Conservation (phyloP, 768 basidiomycete genomes). For the Dendrothele bispora region DNA sequence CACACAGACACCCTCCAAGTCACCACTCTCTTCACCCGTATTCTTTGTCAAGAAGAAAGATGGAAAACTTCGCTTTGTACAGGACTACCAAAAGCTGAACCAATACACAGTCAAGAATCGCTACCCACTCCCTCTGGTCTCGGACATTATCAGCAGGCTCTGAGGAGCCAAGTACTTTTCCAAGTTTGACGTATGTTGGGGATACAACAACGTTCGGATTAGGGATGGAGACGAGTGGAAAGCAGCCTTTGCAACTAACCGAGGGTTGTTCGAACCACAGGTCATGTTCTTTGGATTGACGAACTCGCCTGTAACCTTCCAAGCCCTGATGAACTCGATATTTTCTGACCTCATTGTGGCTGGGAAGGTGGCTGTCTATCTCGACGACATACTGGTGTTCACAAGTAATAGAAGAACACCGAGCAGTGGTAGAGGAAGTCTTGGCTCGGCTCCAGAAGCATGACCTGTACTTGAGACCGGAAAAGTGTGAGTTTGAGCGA, state of each 20-base stretch:
- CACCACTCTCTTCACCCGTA: background rate
- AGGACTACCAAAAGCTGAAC: background rate
- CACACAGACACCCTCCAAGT: conserved; percentile 1
- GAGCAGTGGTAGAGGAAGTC: no score
- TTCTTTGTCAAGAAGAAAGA: conserved; percentile 1
- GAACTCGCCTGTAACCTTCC: no score
- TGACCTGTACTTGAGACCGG: no score
- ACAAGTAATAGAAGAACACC: no score
- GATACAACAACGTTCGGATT: conserved; percentile 33
- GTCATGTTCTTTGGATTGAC: no score
- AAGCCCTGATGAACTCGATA: conserved; percentile 20
- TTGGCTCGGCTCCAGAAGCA: no score
- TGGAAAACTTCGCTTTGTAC: conserved; percentile 1
- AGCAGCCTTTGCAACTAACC: conserved; percentile 31
- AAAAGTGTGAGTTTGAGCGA: no score
- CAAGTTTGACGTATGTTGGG: conserved; percentile 30
- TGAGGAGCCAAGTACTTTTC: no score
- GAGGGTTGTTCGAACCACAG: no score
- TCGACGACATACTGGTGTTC: conserved; percentile 29
- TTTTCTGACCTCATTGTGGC: conserved; percentile 21
- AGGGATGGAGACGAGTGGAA: conserved; percentile 35
- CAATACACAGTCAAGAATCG: no score
- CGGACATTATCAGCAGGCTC: no score
- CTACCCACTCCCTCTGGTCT: no score
- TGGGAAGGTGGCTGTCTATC: conserved; percentile 25